Conservation (phyloP, 306 rosid species). For the Acmispon strigosus region DNA sequence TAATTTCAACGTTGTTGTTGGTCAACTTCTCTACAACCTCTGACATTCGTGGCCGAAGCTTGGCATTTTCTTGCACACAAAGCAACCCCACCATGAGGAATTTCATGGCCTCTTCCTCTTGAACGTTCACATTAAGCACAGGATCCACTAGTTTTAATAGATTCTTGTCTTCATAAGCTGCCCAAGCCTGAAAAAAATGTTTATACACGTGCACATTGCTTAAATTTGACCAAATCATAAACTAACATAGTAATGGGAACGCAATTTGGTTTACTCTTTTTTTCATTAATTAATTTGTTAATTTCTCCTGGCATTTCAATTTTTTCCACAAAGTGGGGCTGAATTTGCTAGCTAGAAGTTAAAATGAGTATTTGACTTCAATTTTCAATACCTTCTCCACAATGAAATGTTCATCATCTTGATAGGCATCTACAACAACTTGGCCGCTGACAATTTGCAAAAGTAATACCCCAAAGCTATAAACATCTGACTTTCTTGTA, state of each 20-base stretch:
- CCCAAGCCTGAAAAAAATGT: slow-evolving; percentile 66
- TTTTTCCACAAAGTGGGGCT: neutral
- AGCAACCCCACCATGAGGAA: slow-evolving; percentile 82
- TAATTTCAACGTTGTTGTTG: slow-evolving; percentile 14
- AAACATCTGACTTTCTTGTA: slow-evolving; percentile 85
- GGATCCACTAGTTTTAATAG: slow-evolving; percentile 54
- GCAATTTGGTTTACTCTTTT: too few relatives aligned
- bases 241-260: too few relatives aligned
- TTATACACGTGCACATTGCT: neutral
- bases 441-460: slow-evolving; percentile 70
- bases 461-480: slow-evolving; percentile 79
- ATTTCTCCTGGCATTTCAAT: too few relatives aligned
- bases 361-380: neutral
- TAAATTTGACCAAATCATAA: neutral
- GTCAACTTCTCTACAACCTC: slow-evolving; percentile 43
- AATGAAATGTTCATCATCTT: slow-evolving; percentile 58
- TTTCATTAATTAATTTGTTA: too few relatives aligned
- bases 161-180: slow-evolving; percentile 36
- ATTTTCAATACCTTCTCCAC: slow-evolving; percentile 70
- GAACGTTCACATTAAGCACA: slow-evolving; percentile 32
- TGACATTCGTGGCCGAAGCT: slow-evolving; percentile 61
- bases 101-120: slow-evolving; percentile 39
- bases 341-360: too few relatives aligned
- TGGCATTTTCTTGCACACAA: slow-evolving; percentile 76
- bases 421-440: slow-evolving; percentile 46